These are phyloP conservation scores for Microcyclosporella mali DNA, from an alignment of 2,329 filamentous ascomycete genomes.

Conservation along the genomic window DNA sequence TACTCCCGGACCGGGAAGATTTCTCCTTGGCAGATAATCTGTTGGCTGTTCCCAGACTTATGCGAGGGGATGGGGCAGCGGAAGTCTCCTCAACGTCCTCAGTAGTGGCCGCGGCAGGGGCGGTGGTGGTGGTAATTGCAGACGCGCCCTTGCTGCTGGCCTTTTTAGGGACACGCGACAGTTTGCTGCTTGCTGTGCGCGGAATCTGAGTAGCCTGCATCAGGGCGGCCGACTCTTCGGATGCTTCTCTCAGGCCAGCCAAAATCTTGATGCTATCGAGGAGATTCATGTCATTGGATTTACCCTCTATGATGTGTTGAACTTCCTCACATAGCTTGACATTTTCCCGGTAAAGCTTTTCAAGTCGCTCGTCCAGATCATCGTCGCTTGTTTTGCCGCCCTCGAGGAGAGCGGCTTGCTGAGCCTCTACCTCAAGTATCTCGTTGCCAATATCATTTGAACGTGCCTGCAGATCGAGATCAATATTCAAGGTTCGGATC, in stretches of 20 bases:
- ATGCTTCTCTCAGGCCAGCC: conserved; percentile 42
- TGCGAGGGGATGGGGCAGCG: conserved; percentile 30
- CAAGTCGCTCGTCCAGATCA: conserved; percentile 41
- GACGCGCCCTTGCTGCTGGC: conserved; percentile 17
- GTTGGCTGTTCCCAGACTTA: conserved; percentile 21
- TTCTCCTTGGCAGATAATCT: conserved; percentile 32
- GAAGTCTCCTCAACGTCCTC: conserved; percentile 28
- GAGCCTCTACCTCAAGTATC: conserved; percentile 32
- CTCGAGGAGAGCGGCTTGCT: conserved; percentile 30
- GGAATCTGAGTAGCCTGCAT: conserved; percentile 23
- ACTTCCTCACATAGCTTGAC: conserved; percentile 44
- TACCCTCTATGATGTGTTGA: conserved; percentile 38
- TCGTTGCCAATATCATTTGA: conserved; percentile 32
- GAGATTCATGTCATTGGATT: conserved; percentile 38
- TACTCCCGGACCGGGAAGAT: conserved; percentile 35
- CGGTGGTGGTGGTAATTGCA: conserved; percentile 13
- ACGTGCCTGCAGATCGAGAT: conserved; percentile 16
- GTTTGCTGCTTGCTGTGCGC: conserved; percentile 24
- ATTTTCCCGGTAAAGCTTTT: conserved; percentile 43
- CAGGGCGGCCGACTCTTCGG: conserved; percentile 37
- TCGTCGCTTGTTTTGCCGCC: conserved; percentile 27
- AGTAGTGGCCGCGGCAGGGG: no score
- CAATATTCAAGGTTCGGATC: background rate
- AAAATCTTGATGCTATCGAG: conserved; percentile 42
- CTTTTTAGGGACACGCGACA: conserved; percentile 23